Percentiles rank a stretch among this genome's conserved stretches.
Evolutionary conservation across 164 flowering plant genomes (phyloP).

Genomic region (Vitis amurensis): DNA sequence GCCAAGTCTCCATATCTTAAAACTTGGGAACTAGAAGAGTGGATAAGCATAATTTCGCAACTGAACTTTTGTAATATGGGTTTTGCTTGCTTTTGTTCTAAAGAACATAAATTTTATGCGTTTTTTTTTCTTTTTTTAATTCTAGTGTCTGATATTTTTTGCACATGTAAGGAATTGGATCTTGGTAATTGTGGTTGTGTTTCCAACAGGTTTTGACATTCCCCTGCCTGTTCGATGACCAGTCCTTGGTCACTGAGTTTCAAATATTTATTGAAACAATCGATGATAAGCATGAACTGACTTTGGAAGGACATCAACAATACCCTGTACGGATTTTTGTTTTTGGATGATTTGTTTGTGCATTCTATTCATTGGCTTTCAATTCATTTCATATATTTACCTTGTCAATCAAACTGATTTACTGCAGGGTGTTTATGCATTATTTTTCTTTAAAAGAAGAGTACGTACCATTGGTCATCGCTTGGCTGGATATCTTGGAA

Average conservation of each 20-base stretch:
- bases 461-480: slow-evolving; percentile 81
- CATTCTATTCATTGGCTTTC: background rate
- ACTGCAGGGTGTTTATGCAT: slow-evolving; percentile 86
- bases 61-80: no score
- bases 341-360: background rate
- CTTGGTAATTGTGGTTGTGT: background rate
- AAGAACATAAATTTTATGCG: no score
- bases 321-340: slow-evolving; percentile 62
- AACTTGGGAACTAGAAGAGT: no score
- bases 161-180: background rate
- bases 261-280: slow-evolving; percentile 78
- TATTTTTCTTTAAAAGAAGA: slow-evolving; percentile 77
- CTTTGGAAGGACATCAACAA: slow-evolving; percentile 76
- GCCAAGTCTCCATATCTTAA: no score
- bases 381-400: background rate
- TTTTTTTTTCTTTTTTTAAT: background rate
- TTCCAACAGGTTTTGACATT: slow-evolving; percentile 71
- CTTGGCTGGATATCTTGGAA: slow-evolving; percentile 76
- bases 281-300: slow-evolving; percentile 76
- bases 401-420: background rate
- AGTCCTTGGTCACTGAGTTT: slow-evolving; percentile 66
- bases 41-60: no score
- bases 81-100: no score
- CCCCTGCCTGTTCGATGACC: slow-evolving; percentile 81
- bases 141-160: slow-evolving; percentile 1